Conservation (phyloP, 2,329 filamentous ascomycete species). For the Scedosporium minutisporum region DNA sequence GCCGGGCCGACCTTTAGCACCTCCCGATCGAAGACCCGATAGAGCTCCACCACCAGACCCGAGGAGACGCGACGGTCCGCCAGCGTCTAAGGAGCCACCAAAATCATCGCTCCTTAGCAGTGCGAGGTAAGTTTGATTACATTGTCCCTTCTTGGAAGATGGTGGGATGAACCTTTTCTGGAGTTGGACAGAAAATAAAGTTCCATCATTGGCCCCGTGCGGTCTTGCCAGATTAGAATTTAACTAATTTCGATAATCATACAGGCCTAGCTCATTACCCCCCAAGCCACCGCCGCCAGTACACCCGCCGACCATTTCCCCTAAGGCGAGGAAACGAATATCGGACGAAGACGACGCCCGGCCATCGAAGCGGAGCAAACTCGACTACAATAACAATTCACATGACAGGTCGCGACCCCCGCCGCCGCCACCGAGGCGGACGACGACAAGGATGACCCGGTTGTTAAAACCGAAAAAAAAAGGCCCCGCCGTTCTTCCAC, state of each 20-base stretch:
- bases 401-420: not conserved
- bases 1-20: constrained; percentile 4
- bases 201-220: not conserved
- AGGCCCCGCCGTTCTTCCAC: too few species aligned
- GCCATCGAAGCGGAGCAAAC: constrained; percentile 4
- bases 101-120: not conserved
- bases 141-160: not conserved
- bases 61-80: not conserved
- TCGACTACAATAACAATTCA: not conserved
- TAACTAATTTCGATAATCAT: not conserved
- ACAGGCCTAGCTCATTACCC: constrained; percentile 3
- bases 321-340: not conserved
- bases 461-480: too few species aligned
- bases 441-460: too few species aligned
- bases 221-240: not conserved
- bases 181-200: not conserved
- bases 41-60: not conserved
- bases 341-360: constrained; percentile 6
- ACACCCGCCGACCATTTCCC: not conserved
- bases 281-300: constrained; percentile 4
- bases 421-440: too few species aligned
- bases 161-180: too few species aligned
- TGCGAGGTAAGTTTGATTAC: not conserved
- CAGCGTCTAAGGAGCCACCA: not conserved
- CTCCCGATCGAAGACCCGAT: not conserved